These are phyloP conservation scores for Sanghuangporus baumii DNA, from an alignment of 1,284 basidiomycete genomes.

Conservation along the genomic window DNA sequence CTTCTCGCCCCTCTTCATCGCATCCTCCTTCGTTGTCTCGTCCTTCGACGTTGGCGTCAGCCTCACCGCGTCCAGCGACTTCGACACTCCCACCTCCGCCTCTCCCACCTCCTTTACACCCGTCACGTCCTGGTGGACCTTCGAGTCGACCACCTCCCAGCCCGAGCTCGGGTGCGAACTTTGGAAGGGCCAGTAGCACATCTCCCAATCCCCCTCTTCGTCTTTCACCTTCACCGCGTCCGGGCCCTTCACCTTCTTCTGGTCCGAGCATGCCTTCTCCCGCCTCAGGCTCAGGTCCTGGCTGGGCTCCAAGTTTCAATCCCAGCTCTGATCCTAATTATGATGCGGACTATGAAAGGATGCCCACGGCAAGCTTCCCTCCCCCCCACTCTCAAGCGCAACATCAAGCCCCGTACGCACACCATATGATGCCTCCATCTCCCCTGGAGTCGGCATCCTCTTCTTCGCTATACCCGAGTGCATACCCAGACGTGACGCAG, in stretches of 20 bases:
- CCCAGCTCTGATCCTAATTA: background rate
- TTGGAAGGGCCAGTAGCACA: background rate
- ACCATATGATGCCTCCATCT: background rate
- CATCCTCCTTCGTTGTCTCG: background rate
- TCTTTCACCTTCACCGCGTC: background rate
- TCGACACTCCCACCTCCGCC: background rate
- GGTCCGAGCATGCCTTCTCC: background rate
- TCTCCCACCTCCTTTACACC: background rate
- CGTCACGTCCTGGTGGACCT: background rate
- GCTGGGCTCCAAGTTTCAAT: background rate
- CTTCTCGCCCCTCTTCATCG: slow-evolving; percentile 1
- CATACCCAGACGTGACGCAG: slow-evolving; percentile 4
- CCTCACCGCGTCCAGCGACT: background rate
- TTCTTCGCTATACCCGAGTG: background rate
- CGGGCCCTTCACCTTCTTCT: background rate
- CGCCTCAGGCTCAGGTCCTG: background rate
- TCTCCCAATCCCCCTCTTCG: slow-evolving; percentile 1
- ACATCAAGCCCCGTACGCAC: background rate
- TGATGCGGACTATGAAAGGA: background rate
- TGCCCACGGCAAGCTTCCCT: background rate
- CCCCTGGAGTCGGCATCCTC: background rate
- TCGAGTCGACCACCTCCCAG: background rate
- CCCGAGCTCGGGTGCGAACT: background rate
- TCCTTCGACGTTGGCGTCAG: background rate
- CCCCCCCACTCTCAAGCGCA: background rate